Evolutionary conservation across 352 stramenopile species (phyloP), one percentile per base, ranked within the genome.

Genomic region (Phytophthora constricta): DNA sequence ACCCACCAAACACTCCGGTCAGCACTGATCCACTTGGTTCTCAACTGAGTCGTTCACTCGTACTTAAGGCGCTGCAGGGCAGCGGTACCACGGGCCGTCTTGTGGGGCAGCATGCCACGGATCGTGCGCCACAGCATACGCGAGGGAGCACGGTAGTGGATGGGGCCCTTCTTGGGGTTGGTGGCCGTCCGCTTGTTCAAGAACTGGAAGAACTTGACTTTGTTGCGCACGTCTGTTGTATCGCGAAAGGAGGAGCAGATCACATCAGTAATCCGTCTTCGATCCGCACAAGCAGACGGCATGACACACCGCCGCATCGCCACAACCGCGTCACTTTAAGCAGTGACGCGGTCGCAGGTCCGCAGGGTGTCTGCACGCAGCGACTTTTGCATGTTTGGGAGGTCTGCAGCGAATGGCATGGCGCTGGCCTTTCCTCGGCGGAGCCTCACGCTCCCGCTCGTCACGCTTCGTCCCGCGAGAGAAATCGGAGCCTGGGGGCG

Each of bases 31-130:
- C 22, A 52, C 8, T 9, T 4, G 58, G 3, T 31, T 33, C 43
- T n/a, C 25, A 22, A 54, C 16, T 2, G 10, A 27, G 8, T 59
- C 70, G 45, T 80, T 97, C 91, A n/a, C n/a, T n/a, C n/a, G n/a
- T n/a, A n/a, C 79, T 95, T 98, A 42, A 99, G 85, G 79, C 97
- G 95, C 72, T 91, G 86, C 56, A 99, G 86, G 27, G 98, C 98
- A 41, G 92, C 90, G 69, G 97, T 83, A 82, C 98, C 98, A 79
- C 98, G 95, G 47, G 87, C 85, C 50, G 97, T 99, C 95, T 99
- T 99, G 86, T 99, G 98, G 54, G 98, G 95, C 62, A 99, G 83
- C 98, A 99, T 99, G 68, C 98, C 97, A 82, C 97, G 97, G 70
- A 99, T 87, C 49, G 89, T 91, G 58, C 86, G 84, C 87, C 86